These are phyloP conservation scores for Pholiota molesta DNA, from an alignment of 768 basidiomycete species.

Conservation along the genomic window DNA sequence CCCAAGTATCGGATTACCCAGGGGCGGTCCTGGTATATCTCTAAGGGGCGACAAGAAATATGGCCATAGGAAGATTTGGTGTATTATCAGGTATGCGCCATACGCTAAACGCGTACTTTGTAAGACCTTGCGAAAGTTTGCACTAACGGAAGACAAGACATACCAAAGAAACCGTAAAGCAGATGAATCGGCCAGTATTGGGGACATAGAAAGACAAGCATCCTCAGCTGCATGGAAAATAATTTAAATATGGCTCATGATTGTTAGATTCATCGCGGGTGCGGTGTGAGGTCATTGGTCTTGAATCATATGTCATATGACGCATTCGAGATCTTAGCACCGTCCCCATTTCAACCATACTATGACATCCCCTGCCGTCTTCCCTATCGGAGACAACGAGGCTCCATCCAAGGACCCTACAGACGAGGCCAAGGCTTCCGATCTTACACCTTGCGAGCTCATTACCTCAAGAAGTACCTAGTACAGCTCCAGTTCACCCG, in stretches of 20 bases:
- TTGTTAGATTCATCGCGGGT: conserved; percentile 2
- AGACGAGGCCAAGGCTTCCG: conserved; percentile 15
- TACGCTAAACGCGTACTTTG: conserved; percentile 3
- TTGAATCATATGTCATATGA: neutral
- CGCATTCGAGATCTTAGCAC: neutral
- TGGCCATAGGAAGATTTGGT: conserved; percentile 34
- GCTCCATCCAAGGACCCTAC: conserved; percentile 7
- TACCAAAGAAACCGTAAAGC: conserved; percentile 17
- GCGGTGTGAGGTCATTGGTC: conserved; percentile 10
- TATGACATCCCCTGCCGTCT: conserved; percentile 6
- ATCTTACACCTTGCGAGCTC: conserved; percentile 88
- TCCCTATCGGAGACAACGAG: neutral
- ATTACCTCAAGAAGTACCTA: conserved; percentile 97
- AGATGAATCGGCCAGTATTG: conserved; percentile 9
- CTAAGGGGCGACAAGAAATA: conserved; percentile 32
- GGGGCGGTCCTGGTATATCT: conserved; percentile 29
- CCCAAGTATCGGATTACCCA: conserved; percentile 34
- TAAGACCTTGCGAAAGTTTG: no score
- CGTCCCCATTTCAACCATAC: neutral
- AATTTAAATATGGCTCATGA: conserved; percentile 10
- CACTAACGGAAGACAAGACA: neutral
- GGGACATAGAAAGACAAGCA: conserved; percentile 12
- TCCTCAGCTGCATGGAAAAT: no score
- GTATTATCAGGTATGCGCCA: conserved; percentile 15
- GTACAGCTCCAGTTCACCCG: conserved; percentile 80